Evolutionary conservation across 2,329 filamentous ascomycete species (phyloP).

Genomic region (Leptoxyphium fumago): DNA sequence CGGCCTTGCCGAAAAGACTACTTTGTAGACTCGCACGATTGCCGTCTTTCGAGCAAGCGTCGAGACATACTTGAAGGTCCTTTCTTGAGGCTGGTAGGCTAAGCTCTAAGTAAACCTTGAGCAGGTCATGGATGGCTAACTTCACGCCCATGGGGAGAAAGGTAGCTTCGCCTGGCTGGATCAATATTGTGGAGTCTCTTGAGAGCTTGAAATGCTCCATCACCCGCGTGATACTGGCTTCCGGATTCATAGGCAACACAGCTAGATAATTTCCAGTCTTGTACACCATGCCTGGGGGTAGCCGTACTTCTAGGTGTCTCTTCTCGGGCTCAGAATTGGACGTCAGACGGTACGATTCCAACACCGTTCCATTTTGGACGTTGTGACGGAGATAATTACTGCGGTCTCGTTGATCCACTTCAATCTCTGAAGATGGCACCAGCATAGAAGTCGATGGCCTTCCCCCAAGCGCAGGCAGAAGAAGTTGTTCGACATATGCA

Average conservation of each 20-base stretch:
- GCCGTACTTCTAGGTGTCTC: conserved; percentile 33
- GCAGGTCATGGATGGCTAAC: conserved; percentile 45
- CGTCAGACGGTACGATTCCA: conserved; percentile 39
- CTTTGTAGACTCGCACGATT: too few species aligned
- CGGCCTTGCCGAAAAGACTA: too few species aligned
- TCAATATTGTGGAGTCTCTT: conserved; percentile 41
- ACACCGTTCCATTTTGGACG: conserved; percentile 45
- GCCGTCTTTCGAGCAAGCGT: too few species aligned
- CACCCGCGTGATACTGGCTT: conserved; percentile 43
- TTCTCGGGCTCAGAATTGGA: conserved; percentile 40
- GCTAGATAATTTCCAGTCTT: conserved; percentile 37
- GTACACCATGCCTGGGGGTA: conserved; percentile 42
- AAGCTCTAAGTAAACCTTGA: conserved; percentile 57
- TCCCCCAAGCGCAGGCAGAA: conserved; percentile 1
- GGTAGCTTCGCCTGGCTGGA: conserved; percentile 42
- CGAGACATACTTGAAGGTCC: too few species aligned
- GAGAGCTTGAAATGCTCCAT: conserved; percentile 50
- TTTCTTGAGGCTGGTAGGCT: conserved; percentile 53
- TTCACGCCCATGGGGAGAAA: conserved; percentile 46
- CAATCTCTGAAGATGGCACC: too few species aligned
- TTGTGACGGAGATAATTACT: conserved; percentile 47
- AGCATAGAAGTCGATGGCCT: too few species aligned
- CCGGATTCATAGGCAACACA: conserved; percentile 45
- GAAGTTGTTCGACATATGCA: conserved; percentile 20
- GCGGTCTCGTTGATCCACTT: too few species aligned